Evolutionary conservation across 148 eudicot species (phyloP).

Genomic region (Fallopia convolvulus): DNA sequence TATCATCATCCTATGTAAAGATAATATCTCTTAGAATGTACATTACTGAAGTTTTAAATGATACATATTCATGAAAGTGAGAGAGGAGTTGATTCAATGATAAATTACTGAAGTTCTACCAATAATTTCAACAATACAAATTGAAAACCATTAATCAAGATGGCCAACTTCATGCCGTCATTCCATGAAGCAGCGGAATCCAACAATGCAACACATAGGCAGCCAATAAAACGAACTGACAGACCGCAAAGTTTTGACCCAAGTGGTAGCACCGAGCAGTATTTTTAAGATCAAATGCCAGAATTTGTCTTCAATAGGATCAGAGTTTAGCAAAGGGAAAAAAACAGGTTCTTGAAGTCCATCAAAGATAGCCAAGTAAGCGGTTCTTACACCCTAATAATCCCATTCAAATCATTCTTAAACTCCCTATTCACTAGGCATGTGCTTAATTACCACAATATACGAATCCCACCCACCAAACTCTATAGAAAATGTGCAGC

Average conservation of each 20-base stretch:
- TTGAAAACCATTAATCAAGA: constrained; percentile 2
- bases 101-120: background rate
- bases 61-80: background rate
- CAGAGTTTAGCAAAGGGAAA: background rate
- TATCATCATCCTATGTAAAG: constrained; percentile 71
- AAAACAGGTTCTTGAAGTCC: background rate
- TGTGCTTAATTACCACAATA: background rate
- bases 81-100: background rate
- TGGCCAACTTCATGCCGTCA: background rate
- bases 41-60: too few relatives aligned
- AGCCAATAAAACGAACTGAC: background rate
- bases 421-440: background rate
- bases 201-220: background rate
- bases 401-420: background rate
- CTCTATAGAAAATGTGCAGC: background rate
- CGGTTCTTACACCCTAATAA: background rate
- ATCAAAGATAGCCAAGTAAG: background rate
- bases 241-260: background rate
- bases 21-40: background rate
- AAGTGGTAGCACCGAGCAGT: background rate
- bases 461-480: background rate
- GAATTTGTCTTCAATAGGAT: background rate
- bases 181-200: background rate
- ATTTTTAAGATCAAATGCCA: background rate
- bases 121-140: background rate